Conservation (phyloP, 331 rosid species). For the Saraca asoca region DNA sequence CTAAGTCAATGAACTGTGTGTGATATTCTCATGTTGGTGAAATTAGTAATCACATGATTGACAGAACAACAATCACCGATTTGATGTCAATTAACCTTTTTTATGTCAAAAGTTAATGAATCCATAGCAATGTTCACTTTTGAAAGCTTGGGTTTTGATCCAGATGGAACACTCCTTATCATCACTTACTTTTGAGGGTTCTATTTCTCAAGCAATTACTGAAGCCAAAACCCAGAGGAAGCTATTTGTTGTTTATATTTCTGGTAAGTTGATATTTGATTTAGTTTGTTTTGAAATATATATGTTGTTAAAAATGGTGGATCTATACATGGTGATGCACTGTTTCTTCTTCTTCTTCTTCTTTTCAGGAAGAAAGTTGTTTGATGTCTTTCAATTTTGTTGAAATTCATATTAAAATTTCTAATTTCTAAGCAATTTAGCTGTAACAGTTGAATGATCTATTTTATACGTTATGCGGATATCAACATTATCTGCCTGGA, state of each 20-base stretch:
- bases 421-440: too few species aligned
- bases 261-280: slow-evolving; percentile 38
- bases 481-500: too few species aligned
- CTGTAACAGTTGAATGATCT: too few species aligned
- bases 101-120: background rate
- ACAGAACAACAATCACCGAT: background rate
- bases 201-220: slow-evolving; percentile 50
- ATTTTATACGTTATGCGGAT: too few species aligned
- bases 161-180: slow-evolving; percentile 54
- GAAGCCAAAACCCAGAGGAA: slow-evolving; percentile 66
- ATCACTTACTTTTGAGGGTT: slow-evolving; percentile 53
- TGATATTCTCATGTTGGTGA: background rate
- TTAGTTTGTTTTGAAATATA: background rate
- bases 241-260: slow-evolving; percentile 59
- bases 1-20: background rate
- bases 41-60: background rate
- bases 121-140: background rate
- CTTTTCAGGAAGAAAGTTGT: background rate
- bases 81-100: background rate
- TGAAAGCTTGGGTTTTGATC: background rate
- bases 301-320: background rate
- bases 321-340: background rate
- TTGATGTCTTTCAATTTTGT: background rate
- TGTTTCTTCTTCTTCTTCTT: background rate
- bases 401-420: background rate